Evolutionary conservation across 495 filamentous ascomycete species (phyloP).

Genomic region (Hapsidospora chrysogenum): DNA sequence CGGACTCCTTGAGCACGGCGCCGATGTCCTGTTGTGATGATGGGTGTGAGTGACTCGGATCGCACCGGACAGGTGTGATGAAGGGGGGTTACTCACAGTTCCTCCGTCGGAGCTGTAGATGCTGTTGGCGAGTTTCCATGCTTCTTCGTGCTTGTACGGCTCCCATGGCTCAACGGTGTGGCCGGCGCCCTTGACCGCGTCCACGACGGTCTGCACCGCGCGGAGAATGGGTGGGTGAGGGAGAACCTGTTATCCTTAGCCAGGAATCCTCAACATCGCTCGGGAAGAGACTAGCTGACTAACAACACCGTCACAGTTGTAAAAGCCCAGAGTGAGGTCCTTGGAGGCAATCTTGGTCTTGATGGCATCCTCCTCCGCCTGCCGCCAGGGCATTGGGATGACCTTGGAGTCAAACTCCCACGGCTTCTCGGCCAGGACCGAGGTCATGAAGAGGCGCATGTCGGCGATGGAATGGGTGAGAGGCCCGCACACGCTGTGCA

Average conservation of each 20-base stretch:
- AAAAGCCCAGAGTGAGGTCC: constrained; percentile 36
- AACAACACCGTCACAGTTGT: constrained; percentile 52
- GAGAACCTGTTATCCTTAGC: no score
- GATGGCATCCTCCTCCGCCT: neutral
- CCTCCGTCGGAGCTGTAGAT: neutral
- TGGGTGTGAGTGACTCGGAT: no score
- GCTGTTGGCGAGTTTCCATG: constrained; percentile 27
- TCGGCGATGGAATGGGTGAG: constrained; percentile 9
- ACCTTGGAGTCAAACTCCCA: constrained; percentile 13
- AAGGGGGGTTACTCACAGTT: no score
- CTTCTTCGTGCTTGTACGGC: constrained; percentile 41
- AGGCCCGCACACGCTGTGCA: constrained; percentile 10
- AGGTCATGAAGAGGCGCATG: constrained; percentile 18
- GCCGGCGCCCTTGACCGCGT: constrained; percentile 25
- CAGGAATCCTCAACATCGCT: no score
- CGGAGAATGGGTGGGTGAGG: constrained; percentile 52
- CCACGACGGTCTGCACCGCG: constrained; percentile 36
- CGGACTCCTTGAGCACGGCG: neutral
- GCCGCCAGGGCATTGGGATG: constrained; percentile 13
- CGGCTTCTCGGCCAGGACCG: constrained; percentile 10
- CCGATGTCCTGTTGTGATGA: neutral
- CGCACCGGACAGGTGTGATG: no score
- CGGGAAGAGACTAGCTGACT: no score
- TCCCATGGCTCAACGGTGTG: constrained; percentile 46
- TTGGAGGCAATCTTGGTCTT: neutral